These are phyloP conservation scores for Raddia guianensis DNA, from an alignment of 176 grass and related monocot species.

Conservation along the genomic window DNA sequence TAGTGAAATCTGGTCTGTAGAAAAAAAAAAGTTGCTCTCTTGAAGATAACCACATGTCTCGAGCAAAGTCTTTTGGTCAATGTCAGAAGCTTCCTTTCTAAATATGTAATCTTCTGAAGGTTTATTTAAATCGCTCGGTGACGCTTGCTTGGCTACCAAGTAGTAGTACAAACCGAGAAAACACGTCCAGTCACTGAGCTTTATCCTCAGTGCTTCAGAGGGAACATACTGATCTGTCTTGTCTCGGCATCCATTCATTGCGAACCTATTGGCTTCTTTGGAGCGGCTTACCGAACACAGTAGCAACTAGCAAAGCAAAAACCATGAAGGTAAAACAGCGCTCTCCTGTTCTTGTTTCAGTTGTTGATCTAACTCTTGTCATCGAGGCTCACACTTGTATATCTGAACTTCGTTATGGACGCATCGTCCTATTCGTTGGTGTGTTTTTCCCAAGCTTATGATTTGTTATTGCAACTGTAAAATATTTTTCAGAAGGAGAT, in stretches of 20 bases:
- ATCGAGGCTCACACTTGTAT: background rate
- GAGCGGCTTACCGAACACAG: background rate
- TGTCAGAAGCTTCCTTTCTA: background rate
- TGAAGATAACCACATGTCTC: background rate
- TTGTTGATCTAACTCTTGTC: background rate
- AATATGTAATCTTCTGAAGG: background rate
- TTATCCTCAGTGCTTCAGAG: background rate
- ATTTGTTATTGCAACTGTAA: background rate
- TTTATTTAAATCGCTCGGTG: conserved; percentile 2
- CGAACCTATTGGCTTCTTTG: background rate
- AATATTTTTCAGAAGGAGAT: conserved; percentile 52
- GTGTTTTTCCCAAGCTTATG: background rate
- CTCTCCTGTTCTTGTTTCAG: background rate
- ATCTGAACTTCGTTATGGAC: background rate
- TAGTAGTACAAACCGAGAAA: background rate
- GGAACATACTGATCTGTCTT: background rate
- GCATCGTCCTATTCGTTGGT: background rate
- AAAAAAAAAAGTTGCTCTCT: background rate
- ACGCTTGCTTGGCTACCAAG: conserved; percentile 13
- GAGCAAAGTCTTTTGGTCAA: conserved; percentile 25
- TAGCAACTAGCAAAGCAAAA: background rate
- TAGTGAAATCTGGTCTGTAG: background rate
- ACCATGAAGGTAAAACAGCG: conserved; percentile 44
- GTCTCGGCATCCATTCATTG: background rate
- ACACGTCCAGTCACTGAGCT: background rate